These are phyloP conservation scores for Erodium moschatum DNA, from an alignment of 441 rosid genomes.

Conservation along the genomic window DNA sequence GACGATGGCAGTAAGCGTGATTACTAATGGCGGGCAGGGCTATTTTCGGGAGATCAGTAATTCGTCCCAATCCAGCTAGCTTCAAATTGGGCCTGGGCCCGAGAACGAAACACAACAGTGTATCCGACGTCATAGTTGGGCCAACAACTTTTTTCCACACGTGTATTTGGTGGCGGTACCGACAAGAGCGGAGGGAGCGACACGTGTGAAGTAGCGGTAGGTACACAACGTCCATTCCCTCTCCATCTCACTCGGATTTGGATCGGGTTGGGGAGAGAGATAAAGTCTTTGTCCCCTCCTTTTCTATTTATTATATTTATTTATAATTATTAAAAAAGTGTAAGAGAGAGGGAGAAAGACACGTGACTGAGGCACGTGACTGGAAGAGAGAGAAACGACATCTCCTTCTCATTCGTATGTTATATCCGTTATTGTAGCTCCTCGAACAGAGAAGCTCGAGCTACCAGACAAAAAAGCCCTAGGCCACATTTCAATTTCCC, in stretches of 20 bases:
- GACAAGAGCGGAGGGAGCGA: not conserved
- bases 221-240: not conserved
- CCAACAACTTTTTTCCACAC: not conserved
- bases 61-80: not conserved
- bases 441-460: not conserved
- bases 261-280: too few relatives aligned
- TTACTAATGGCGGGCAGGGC: not conserved
- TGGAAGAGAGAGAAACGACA: not conserved
- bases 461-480: conserved; percentile 4
- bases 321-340: not conserved
- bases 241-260: not conserved
- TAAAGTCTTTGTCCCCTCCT: too few relatives aligned
- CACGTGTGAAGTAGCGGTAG: not conserved
- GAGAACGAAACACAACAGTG: not conserved
- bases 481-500: conserved; percentile 3
- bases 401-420: not conserved
- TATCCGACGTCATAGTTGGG: not conserved
- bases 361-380: not conserved
- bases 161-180: not conserved
- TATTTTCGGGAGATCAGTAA: not conserved
- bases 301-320: too few relatives aligned
- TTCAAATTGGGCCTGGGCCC: not conserved
- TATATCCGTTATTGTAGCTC: too few relatives aligned
- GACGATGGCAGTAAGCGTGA: not conserved
- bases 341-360: not conserved